Evolutionary conservation across 108 stramenopile genomes (phyloP), one percentile per base, ranked within the genome.

Genomic region (Chaetoceros muelleri): DNA sequence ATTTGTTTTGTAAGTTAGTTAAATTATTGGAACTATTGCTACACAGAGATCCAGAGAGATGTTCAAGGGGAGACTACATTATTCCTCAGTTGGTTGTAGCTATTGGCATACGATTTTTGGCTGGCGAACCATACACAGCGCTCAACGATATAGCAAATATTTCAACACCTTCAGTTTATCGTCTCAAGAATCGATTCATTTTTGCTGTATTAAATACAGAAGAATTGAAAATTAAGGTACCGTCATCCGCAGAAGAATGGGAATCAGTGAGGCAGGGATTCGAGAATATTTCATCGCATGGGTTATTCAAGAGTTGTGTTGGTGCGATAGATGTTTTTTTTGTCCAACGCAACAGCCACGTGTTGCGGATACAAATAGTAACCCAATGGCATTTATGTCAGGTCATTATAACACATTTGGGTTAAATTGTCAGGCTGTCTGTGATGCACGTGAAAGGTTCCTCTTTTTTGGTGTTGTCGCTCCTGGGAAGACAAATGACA

Each of bases 331-430:
- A 40, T 40, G 34, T 5, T 40, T 40, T 40, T 13, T 40, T 40
- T 13, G 8, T 10, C 8, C 5, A 13, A 10, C 13, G 34, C 34
- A 40, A 40, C 8, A 10, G 34, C 34, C 34, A 5, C 13, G 13
- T 13, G 13, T 10, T 40, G 34, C 34, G 5, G 34, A 40, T 5
- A 10, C 34, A 40, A 40, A 40, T 40, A 10, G 5, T 13, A 40
- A 40, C 34, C 34, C 34, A 40, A 13, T 5, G 34, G 34, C 34
- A 40, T 40, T 10, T 13, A 10, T 10, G 8, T 40, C 34, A 10
- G 67, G 60, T 2, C 67, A 61, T 50, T 68, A 68, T 45, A 19
- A 50, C n/a, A 1, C 29, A 2, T 61, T 31, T 50, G 67, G 60
- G 22, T 27, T 68, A 30, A 61, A 61, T 28, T 23, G 55, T 3